phyloP scores from a whole-genome alignment of 768 basidiomycete genomes.

The Hortiboletus campestris region DNA sequence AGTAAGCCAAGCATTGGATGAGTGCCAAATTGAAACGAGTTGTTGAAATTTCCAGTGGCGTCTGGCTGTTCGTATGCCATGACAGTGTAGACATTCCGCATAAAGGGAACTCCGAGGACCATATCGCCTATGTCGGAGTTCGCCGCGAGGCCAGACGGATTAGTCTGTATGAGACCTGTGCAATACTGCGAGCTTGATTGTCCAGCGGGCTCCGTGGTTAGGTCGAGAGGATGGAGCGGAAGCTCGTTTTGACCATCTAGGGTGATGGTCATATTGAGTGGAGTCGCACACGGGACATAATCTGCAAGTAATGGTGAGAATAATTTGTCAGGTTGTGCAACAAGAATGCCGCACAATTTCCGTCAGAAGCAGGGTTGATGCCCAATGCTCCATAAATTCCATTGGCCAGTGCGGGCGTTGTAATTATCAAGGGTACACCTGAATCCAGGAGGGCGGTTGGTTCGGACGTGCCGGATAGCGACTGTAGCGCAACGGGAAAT shows the following conservation, averaged over 20 bases:
- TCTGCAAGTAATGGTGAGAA: constrained; percentile 41
- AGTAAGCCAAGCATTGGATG: constrained; percentile 58
- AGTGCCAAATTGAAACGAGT: constrained; percentile 16
- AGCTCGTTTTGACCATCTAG: constrained; percentile 56
- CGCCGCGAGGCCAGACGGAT: constrained; percentile 40
- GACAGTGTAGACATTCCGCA: constrained; percentile 75
- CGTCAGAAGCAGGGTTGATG: constrained; percentile 54
- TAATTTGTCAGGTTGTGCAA: not conserved
- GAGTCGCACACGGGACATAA: constrained; percentile 69
- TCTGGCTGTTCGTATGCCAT: constrained; percentile 60
- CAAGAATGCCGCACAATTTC: constrained; percentile 51
- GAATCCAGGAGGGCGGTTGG: constrained; percentile 74
- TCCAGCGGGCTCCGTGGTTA: constrained; percentile 49
- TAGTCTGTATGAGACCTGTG: constrained; percentile 66
- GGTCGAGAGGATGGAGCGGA: constrained; percentile 72
- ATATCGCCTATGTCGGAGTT: constrained; percentile 55
- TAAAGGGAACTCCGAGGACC: constrained; percentile 75
- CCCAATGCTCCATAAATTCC: constrained; percentile 77
- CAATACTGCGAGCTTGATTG: constrained; percentile 48
- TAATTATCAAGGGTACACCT: constrained; percentile 65
- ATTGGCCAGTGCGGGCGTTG: constrained; percentile 60
- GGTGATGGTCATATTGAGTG: constrained; percentile 70
- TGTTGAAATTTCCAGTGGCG: constrained; percentile 44
- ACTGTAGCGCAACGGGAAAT: constrained; percentile 42
- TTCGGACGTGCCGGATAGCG: constrained; percentile 38